These are phyloP conservation scores for Linnemannia exigua DNA, from an alignment of 192 early-diverging fungal species.

Conservation along the genomic window DNA sequence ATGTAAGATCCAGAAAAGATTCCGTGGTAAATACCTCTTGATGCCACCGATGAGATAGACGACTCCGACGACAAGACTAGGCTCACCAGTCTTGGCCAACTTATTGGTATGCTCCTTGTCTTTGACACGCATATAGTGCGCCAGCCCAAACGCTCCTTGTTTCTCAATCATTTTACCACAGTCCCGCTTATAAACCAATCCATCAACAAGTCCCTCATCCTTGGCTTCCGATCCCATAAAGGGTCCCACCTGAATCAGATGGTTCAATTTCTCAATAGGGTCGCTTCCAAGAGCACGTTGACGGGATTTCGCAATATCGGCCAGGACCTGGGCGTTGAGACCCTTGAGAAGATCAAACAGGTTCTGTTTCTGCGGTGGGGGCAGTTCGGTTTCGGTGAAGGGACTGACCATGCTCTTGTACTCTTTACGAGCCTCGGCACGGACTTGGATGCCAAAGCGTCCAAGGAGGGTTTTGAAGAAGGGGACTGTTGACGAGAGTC, in stretches of 20 bases:
- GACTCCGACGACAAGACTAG: slow-evolving; percentile 70
- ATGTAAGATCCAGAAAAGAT: background rate
- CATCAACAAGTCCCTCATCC: slow-evolving; percentile 67
- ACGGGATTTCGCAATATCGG: slow-evolving; percentile 65
- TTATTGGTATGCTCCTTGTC: slow-evolving; percentile 44
- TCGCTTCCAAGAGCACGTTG: slow-evolving; percentile 37
- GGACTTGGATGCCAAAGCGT: slow-evolving; percentile 67
- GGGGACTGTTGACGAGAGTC: slow-evolving; percentile 62
- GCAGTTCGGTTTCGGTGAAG: slow-evolving; percentile 66
- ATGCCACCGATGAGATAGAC: slow-evolving; percentile 74
- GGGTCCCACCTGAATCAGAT: slow-evolving; percentile 70
- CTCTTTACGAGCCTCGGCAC: slow-evolving; percentile 68
- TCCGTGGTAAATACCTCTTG: slow-evolving; percentile 47
- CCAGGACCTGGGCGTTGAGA: slow-evolving; percentile 67
- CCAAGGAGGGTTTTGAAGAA: slow-evolving; percentile 74
- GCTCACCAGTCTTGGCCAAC: slow-evolving; percentile 35
- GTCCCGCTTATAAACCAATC: slow-evolving; percentile 64
- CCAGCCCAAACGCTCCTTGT: slow-evolving; percentile 43
- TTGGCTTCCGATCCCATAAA: slow-evolving; percentile 65
- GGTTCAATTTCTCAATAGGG: slow-evolving; percentile 58
- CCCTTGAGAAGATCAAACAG: slow-evolving; percentile 62
- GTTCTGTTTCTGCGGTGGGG: slow-evolving; percentile 71
- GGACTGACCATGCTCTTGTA: slow-evolving; percentile 70
- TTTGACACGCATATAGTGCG: slow-evolving; percentile 53
- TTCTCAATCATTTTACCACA: slow-evolving; percentile 55